Base-by-base conservation (phyloP, 345 rosid genomes). In the Citrus medica region DNA sequence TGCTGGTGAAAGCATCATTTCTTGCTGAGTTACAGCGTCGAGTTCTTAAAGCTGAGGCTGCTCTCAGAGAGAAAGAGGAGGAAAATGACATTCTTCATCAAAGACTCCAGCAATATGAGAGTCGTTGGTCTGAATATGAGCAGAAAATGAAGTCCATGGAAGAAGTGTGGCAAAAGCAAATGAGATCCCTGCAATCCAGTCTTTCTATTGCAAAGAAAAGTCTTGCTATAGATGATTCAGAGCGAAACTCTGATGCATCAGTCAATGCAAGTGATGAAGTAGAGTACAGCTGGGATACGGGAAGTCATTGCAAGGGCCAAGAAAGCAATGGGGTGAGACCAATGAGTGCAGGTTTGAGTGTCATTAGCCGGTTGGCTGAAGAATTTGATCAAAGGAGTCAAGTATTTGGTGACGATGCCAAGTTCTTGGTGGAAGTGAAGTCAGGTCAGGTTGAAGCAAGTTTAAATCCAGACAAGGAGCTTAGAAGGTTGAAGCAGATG, bases 61-160 rank as follows among this genome's bases (percentile, higher is more conserved):
- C 90, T 58, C 81, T 87, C 77, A 85, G 98, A 79, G 94, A 89
- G 86, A 96, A 92, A 82, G 99, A 96, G 82, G 99, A 96, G 76
- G 99, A 94, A 85, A 96, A 92, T 51, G 99, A 96, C 80, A 92
- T 96, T 79, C 91, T 96, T 78, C 93, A 92, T 40, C 99, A 96
- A 83, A 88, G 97, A 53, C 90, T 94, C 83, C 98, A 92, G 78
- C 99, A 96, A 77, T 94, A 96, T 35, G 98, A 96, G 82, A 91
- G 85, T 83, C 95, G 98, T 53, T 96, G 99, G 99, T 92, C 95
- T 25, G 99, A 96, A 72, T 94, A 94, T 48, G 98, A 96, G 85
- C 80, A 88, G 61, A 96, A 94, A 84, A 94, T 96, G 99, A 96
- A 94, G 82, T 96, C 99, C 74, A 96, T 96, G 99, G 99, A 94